These are phyloP conservation scores for Cladosporium cucumerinum DNA, from an alignment of 2,329 filamentous ascomycete species.

Conservation along the genomic window DNA sequence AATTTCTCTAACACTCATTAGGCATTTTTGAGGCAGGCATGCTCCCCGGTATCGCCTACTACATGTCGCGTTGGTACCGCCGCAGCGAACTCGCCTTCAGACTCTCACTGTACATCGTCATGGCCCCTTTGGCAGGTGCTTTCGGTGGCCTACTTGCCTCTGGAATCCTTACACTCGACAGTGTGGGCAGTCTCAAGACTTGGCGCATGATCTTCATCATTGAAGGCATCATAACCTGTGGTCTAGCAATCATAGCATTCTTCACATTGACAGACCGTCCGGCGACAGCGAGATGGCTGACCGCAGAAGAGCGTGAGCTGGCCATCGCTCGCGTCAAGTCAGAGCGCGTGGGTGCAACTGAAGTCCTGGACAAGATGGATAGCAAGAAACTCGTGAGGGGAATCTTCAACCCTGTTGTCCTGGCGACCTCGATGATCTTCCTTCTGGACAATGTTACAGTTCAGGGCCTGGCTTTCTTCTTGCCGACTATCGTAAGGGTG, in stretches of 20 bases:
- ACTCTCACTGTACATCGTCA: constrained; percentile 66
- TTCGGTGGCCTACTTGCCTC: constrained; percentile 64
- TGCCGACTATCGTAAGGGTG: constrained; percentile 62
- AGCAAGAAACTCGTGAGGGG: constrained; percentile 57
- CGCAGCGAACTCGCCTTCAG: constrained; percentile 65
- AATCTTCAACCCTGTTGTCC: constrained; percentile 61
- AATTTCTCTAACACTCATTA: constrained; percentile 8
- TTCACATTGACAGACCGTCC: constrained; percentile 66
- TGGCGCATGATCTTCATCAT: constrained; percentile 73
- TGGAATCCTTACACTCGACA: constrained; percentile 60
- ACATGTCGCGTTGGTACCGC: constrained; percentile 69
- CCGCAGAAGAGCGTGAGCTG: constrained; percentile 62
- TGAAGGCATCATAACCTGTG: constrained; percentile 64
- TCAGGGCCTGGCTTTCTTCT: constrained; percentile 67
- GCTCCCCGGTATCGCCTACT: constrained; percentile 72
- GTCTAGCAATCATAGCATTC: constrained; percentile 59
- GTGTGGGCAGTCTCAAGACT: constrained; percentile 53
- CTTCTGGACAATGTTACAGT: constrained; percentile 67
- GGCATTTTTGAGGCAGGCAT: constrained; percentile 69
- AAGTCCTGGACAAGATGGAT: constrained; percentile 63
- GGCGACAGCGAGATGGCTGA: constrained; percentile 64
- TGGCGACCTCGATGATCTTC: constrained; percentile 58
- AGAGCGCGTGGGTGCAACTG: constrained; percentile 60
- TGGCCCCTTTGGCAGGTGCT: constrained; percentile 66
- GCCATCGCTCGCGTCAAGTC: constrained; percentile 66